Base-by-base conservation (phyloP, 371 early-diverging fungal species). In the Gilbertella persicaria region DNA sequence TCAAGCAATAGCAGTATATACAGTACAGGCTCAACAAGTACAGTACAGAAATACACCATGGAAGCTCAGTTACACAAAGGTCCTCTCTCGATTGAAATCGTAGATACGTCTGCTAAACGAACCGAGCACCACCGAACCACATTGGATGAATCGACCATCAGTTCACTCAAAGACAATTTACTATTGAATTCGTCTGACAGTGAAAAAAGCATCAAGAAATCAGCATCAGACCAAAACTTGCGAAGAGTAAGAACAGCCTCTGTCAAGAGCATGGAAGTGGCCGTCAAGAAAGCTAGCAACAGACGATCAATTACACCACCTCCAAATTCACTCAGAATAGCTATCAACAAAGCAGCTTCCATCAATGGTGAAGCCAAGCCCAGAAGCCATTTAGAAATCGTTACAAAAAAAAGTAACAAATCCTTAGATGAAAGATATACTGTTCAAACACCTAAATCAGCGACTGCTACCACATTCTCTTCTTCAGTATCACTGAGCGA, bases 161-260 rank as follows among this genome's bases (percentile, higher is more conserved):
- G 43, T 16, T 6, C 23, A 4, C 1, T 43, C 2, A 43, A 43
- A 26, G 43, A 43, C 7, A 43, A n/a, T n/a, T n/a, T n/a, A 24
- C 6, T 7, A 21, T 26, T 43, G 24, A 25, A n/a, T n/a, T n/a
- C 21, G 21, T 25, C 43, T n/a, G 25, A 23, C 23, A 35, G 35
- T 33, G 46, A 30, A 5, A 46, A 21, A 36, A 25, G 30, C 17
- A 19, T 54, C n/a, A 54, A 45, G 39, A 54, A 45, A 23, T 20
- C 40, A n/a, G 17, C 40, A 12, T 55, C 55, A 10, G 55, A 55
- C 25, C 55, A 55, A 39, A 55, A 41, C 12, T 20, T 48, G 4
- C 12, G 21, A 13, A 21, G 36, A 10, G n/a, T n/a, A 10, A 49
- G 25, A 24, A 12, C 41, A 9, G 25, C 8, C n/a, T 14, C 39